A percentile compares a stretch with the other conserved stretches of the same genome.
phyloP scores from a whole-genome alignment of 2,329 filamentous ascomycete species.

The Acrodontium crateriforme region DNA sequence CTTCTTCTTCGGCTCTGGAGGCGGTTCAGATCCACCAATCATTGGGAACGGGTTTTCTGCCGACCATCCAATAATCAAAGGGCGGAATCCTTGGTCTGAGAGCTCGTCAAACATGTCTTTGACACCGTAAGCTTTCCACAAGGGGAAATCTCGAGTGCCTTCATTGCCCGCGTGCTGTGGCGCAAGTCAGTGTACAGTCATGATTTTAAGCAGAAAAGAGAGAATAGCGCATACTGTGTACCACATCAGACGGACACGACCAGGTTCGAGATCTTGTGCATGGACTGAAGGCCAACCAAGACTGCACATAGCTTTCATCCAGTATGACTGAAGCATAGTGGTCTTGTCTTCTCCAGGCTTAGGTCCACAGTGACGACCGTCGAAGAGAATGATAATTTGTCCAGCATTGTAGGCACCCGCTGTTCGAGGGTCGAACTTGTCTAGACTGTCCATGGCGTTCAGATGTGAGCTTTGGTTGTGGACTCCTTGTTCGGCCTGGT shows the following conservation, averaged over 20 bases:
- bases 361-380: constrained; percentile 16
- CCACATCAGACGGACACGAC: constrained; percentile 17
- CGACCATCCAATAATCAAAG: constrained; percentile 19
- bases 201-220: too few species aligned
- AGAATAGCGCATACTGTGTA: constrained; percentile 19
- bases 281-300: constrained; percentile 13
- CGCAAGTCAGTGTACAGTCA: not conserved
- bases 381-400: constrained; percentile 19
- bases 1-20: constrained; percentile 12
- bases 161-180: constrained; percentile 17
- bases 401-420: constrained; percentile 18
- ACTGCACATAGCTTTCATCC: constrained; percentile 12
- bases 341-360: constrained; percentile 13
- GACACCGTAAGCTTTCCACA: constrained; percentile 16
- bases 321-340: constrained; percentile 13
- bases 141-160: constrained; percentile 18
- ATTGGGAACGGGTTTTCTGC: constrained; percentile 22
- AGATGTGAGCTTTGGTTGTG: not conserved
- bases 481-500: too few species aligned
- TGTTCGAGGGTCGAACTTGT: constrained; percentile 12
- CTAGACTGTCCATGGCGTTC: constrained; percentile 6
- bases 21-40: constrained; percentile 20
- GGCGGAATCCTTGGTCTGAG: constrained; percentile 17
- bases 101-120: constrained; percentile 22
- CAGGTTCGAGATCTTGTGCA: constrained; percentile 15